These are phyloP conservation scores for Protostelium mycophagum DNA, from an alignment of 78 protist genomes.

Conservation along the genomic window DNA sequence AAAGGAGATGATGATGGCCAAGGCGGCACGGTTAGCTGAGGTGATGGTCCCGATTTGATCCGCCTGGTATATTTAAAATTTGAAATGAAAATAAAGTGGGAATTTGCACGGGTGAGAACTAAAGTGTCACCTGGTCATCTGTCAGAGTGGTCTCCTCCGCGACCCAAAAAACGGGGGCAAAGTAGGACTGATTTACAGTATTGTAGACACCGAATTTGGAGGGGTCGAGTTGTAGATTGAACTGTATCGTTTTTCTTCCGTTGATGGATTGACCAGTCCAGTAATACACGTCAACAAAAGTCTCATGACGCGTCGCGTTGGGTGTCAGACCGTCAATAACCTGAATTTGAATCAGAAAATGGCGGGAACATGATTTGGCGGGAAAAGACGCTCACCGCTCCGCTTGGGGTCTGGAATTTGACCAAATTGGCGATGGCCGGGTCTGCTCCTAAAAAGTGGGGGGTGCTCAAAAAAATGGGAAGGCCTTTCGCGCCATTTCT, in stretches of 20 bases:
- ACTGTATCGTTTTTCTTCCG: neutral
- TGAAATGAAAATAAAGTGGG: no score
- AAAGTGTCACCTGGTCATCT: no score
- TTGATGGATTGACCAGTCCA: neutral
- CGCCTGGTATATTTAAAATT: no score
- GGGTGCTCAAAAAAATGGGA: neutral
- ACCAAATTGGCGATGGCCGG: neutral
- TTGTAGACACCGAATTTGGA: neutral
- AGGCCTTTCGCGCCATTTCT: neutral
- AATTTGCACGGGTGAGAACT: no score
- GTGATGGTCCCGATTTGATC: neutral
- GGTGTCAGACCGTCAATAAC: neutral
- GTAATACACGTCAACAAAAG: neutral
- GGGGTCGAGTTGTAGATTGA: neutral
- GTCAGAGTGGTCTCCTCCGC: neutral
- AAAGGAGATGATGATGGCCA: neutral
- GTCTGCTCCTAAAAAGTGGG: neutral
- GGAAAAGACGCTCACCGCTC: neutral
- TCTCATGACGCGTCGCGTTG: neutral
- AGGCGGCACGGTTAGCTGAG: neutral
- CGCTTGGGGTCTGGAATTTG: neutral
- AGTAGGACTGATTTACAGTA: neutral
- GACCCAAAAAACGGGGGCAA: neutral
- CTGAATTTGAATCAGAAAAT: no score
- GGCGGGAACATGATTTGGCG: neutral